These are phyloP conservation scores for Pisolithus sp. DNA, from an alignment of 768 basidiomycete species.

Conservation along the genomic window DNA sequence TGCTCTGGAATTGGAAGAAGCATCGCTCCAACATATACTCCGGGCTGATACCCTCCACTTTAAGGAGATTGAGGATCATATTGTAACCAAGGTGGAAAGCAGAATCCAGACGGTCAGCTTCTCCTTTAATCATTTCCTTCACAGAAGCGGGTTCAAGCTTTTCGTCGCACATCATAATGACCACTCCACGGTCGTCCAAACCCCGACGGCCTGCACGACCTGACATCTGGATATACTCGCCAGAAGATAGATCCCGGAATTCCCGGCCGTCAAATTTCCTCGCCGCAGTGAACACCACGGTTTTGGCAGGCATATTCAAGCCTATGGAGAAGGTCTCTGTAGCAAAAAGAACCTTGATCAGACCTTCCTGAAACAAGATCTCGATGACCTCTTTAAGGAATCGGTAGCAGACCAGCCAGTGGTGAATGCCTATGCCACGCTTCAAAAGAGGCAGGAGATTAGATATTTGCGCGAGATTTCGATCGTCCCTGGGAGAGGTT, in stretches of 20 bases:
- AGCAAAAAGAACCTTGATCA: slow-evolving; percentile 97
- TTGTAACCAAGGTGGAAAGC: slow-evolving; percentile 99
- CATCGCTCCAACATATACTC: slow-evolving; percentile 97
- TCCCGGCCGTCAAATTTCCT: slow-evolving; percentile 96
- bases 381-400: slow-evolving; percentile 99
- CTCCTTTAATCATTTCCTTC: slow-evolving; percentile 96
- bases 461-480: slow-evolving; percentile 86
- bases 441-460: slow-evolving; percentile 89
- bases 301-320: slow-evolving; percentile 99
- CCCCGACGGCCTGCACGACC: slow-evolving; percentile 97
- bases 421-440: slow-evolving; percentile 96
- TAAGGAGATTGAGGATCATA: slow-evolving; percentile 97
- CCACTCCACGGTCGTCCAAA: slow-evolving; percentile 95
- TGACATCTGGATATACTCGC: slow-evolving; percentile 99
- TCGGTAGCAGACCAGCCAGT: slow-evolving; percentile 94
- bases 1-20: slow-evolving; percentile 99
- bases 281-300: slow-evolving; percentile 93
- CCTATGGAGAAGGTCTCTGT: slow-evolving; percentile 99
- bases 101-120: slow-evolving; percentile 93
- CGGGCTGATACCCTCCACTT: slow-evolving; percentile 96
- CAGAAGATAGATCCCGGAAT: slow-evolving; percentile 86
- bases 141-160: slow-evolving; percentile 90
- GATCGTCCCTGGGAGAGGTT: slow-evolving; percentile 82
- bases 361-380: slow-evolving; percentile 95
- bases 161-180: slow-evolving; percentile 99